These are phyloP conservation scores for Cadophora sp. DNA, from an alignment of 2,329 filamentous ascomycete genomes.

Conservation along the genomic window DNA sequence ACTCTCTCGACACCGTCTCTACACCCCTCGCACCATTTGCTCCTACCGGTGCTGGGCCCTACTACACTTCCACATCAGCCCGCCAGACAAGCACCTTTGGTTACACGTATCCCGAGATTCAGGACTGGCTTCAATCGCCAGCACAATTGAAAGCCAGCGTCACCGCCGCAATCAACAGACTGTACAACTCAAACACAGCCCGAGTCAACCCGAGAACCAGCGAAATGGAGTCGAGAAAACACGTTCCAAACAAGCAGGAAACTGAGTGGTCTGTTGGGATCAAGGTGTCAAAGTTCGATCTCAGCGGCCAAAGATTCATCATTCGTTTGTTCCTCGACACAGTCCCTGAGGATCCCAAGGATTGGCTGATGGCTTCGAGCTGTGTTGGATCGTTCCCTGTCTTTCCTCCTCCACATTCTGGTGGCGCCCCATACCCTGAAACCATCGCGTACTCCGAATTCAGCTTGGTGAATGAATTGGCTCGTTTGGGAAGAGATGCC, in stretches of 20 bases:
- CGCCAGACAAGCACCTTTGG: conserved; percentile 35
- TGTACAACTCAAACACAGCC: conserved; percentile 50
- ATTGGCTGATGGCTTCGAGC: conserved; percentile 32
- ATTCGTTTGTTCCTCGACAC: conserved; percentile 38
- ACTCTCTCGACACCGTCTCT: conserved; percentile 41
- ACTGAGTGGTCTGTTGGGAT: conserved; percentile 37
- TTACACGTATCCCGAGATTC: conserved; percentile 44
- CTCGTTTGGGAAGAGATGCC: conserved; percentile 21
- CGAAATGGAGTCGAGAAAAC: neutral
- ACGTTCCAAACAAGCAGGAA: conserved; percentile 10
- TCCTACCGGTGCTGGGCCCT: conserved; percentile 39
- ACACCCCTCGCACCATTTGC: conserved; percentile 39
- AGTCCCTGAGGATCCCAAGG: conserved; percentile 33
- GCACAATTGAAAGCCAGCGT: conserved; percentile 64
- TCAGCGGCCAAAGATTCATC: conserved; percentile 36
- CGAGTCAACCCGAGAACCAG: conserved; percentile 16
- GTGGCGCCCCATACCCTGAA: conserved; percentile 19
- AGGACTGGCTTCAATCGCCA: conserved; percentile 57
- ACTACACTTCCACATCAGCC: conserved; percentile 34
- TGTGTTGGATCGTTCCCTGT: conserved; percentile 35
- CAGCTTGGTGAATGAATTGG: conserved; percentile 29
- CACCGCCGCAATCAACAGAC: conserved; percentile 62
- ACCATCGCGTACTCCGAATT: conserved; percentile 37
- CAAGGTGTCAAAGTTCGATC: conserved; percentile 40
- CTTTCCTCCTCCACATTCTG: conserved; percentile 34